Evolutionary conservation across 495 filamentous ascomycete genomes (phyloP).

Genomic region (Aspergillus hancockii): DNA sequence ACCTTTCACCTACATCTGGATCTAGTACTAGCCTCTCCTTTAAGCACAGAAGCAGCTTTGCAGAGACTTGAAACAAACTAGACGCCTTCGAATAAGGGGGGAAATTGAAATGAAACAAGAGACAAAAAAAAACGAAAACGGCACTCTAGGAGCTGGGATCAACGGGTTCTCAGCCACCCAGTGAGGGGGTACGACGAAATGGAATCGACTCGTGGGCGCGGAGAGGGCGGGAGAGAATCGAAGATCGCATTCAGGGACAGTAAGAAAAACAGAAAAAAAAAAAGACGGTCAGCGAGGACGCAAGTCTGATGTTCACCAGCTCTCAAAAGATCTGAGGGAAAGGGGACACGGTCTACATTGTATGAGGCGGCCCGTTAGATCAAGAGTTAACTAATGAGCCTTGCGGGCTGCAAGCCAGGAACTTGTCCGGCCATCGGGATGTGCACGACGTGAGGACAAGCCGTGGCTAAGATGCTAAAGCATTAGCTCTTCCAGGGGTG

Average conservation of each 20-base stretch:
- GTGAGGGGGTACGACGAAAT: constrained; percentile 2
- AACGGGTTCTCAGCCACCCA: not conserved
- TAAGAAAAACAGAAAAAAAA: not conserved
- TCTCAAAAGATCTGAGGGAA: constrained; percentile 21
- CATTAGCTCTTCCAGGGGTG: constrained; percentile 35
- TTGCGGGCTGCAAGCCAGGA: constrained; percentile 9
- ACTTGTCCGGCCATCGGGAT: constrained; percentile 14
- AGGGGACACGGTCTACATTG: constrained; percentile 13
- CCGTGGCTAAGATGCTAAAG: constrained; percentile 20
- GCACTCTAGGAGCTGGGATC: not conserved
- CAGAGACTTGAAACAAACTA: not conserved
- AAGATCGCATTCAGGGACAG: constrained; percentile 6
- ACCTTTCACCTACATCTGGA: constrained; percentile 13
- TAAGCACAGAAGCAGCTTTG: not conserved
- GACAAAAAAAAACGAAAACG: constrained; percentile 6
- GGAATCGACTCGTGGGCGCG: constrained; percentile 1
- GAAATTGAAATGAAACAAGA: constrained; percentile 5
- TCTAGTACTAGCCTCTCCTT: not conserved
- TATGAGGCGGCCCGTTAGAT: constrained; percentile 15
- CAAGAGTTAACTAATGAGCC: constrained; percentile 14
- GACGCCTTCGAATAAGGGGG: constrained; percentile 4
- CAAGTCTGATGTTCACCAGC: not conserved
- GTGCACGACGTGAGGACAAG: constrained; percentile 26
- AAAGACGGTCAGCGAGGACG: not conserved
- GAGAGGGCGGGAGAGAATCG: constrained; percentile 5